phyloP scores from a whole-genome alignment of 1,139 yeast genomes.

The Lodderomyces orthopsilosis region DNA sequence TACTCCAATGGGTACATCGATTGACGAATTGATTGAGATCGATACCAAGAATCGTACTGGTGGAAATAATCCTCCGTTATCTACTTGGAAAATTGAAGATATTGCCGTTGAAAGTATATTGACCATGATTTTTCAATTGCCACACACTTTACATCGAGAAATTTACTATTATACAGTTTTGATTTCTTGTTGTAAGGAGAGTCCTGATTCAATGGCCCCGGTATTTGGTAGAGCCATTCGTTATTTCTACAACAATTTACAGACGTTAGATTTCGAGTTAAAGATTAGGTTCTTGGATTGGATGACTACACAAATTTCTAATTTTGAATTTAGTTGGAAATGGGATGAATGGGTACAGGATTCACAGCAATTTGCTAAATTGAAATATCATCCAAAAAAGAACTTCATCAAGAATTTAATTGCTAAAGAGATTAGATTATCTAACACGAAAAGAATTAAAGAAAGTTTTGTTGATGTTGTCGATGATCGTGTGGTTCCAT shows the following conservation, averaged over 20 bases:
- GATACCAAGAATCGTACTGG: slow-evolving; percentile 39
- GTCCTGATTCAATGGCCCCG: slow-evolving; percentile 91
- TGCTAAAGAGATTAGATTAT: slow-evolving; percentile 77
- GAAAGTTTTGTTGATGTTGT: slow-evolving; percentile 64
- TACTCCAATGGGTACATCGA: slow-evolving; percentile 79
- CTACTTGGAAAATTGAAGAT: slow-evolving; percentile 92
- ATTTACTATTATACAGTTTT: slow-evolving; percentile 86
- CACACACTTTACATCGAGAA: slow-evolving; percentile 60
- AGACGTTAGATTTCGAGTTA: slow-evolving; percentile 71
- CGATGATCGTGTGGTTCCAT: slow-evolving; percentile 20
- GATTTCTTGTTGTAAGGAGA: slow-evolving; percentile 82
- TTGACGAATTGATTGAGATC: slow-evolving; percentile 58
- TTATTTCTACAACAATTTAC: slow-evolving; percentile 69
- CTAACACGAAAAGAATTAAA: slow-evolving; percentile 65
- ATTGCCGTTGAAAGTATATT: slow-evolving; percentile 81
- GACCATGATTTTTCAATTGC: slow-evolving; percentile 74
- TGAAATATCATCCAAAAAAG: slow-evolving; percentile 66
- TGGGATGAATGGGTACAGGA: slow-evolving; percentile 93
- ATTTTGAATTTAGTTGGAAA: slow-evolving; percentile 95
- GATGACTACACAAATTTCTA: slow-evolving; percentile 91
- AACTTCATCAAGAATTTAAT: slow-evolving; percentile 77
- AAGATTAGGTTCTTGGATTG: slow-evolving; percentile 77
- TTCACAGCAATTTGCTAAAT: slow-evolving; percentile 31
- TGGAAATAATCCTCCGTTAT: slow-evolving; percentile 43
- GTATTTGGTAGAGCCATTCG: slow-evolving; percentile 93